Conservation (phyloP, 495 filamentous ascomycete genomes). For the Neurospora sublineolata region DNA sequence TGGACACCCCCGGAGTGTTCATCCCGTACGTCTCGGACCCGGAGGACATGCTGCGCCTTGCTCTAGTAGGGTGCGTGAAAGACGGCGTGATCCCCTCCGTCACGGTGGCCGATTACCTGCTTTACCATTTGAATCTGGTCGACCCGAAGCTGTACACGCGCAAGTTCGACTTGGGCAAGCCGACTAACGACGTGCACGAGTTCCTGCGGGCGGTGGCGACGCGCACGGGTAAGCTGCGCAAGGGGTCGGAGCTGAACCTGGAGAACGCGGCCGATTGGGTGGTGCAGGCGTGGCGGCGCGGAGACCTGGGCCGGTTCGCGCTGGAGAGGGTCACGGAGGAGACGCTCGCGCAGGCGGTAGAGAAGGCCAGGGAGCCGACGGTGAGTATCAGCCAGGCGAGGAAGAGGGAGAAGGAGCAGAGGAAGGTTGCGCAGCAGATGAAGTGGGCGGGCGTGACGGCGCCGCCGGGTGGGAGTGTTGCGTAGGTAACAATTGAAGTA, state of each 20-base stretch:
- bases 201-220: slow-evolving; percentile 57
- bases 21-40: slow-evolving; percentile 77
- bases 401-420: slow-evolving; percentile 32
- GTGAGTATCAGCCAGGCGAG: slow-evolving; percentile 34
- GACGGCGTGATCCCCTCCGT: slow-evolving; percentile 67
- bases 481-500: too few relatives aligned
- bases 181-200: slow-evolving; percentile 70
- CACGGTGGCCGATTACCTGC: slow-evolving; percentile 76
- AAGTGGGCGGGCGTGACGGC: slow-evolving; percentile 12
- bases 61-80: slow-evolving; percentile 82
- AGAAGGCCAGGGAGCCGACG: slow-evolving; percentile 22
- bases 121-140: slow-evolving; percentile 67
- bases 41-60: slow-evolving; percentile 84
- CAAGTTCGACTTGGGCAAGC: slow-evolving; percentile 41
- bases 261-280: slow-evolving; percentile 73
- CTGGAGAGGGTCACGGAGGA: slow-evolving; percentile 66
- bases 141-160: slow-evolving; percentile 42
- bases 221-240: slow-evolving; percentile 63
- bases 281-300: slow-evolving; percentile 72
- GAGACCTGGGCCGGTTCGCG: slow-evolving; percentile 62
- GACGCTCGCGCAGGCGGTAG: slow-evolving; percentile 31
- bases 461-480: neutral
- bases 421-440: slow-evolving; percentile 22
- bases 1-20: slow-evolving; percentile 68
- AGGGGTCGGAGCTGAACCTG: slow-evolving; percentile 59